Base-by-base conservation (phyloP, 176 grass and related monocot species). In the Musa beccarii region DNA sequence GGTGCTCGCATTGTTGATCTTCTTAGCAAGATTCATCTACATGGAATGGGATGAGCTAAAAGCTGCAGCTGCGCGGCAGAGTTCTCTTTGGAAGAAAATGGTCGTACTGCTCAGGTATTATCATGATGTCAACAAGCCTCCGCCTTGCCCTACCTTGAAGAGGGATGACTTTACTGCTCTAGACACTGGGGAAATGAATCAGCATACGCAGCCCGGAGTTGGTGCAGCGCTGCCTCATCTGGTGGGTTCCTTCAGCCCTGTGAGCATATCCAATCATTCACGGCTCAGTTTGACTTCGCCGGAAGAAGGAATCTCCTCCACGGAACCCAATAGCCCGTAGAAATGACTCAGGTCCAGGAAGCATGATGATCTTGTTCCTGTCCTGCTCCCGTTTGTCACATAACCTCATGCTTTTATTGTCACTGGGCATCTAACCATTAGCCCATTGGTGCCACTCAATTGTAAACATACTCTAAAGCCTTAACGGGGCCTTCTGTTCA, bases 21-120 rank as follows among this genome's bases (percentile, higher is more conserved):
- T 83, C 72, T 8, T 90, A 57, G 63, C 14, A 56, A 84, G 66
- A 6, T 97, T 97, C 83, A 67, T 88, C 76, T 93, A 89, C 84
- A 83, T 73, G 11, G 88, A 93, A 81, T 74, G 85, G 49, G 72
- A 72, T 28, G 75, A 82, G 73, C 54, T 96, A 53, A 70, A 72
- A 20, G 52, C 19, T 24, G 43, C 49, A 23, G 57, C 63, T 49
- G 53, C 54, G 1, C 19, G 53, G 7, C 68, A 76, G 24, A 78
- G 83, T 20, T 87, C 52, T 28, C 79, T 83, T 2, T 57, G 83
- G 83, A 72, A 68, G 34, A 70, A 83, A 76, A 73, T 92, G 55
- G 72, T 64, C 15, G 85, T 84, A 0, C 85, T 87, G 77, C 16
- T 82, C 51, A 73, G 56, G 16, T 78, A 89, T 74, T 98, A 76